A percentile compares a stretch with the other conserved stretches of the same genome.
phyloP scores from a whole-genome alignment of 169 alveolate genomes.

The Plasmodium chabaudi region DNA sequence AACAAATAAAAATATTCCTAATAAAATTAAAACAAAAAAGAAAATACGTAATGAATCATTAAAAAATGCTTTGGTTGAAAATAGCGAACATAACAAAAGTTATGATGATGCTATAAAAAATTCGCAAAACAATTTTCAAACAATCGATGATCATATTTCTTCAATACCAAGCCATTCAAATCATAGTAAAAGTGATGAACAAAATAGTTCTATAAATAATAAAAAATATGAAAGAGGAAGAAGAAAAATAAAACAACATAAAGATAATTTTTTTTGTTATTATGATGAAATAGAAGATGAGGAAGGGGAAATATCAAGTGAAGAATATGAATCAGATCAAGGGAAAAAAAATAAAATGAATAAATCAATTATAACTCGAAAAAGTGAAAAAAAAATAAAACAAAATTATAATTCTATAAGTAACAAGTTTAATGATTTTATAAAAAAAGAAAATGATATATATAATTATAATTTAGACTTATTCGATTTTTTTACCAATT shows the following conservation, averaged over 20 bases:
- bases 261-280: not conserved
- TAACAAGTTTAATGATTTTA: conserved; percentile 4
- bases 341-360: not conserved
- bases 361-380: not conserved
- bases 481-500: conserved; percentile 1
- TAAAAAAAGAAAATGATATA: not conserved
- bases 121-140: not conserved
- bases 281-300: not conserved
- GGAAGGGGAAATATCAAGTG: not conserved
- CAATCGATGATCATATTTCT: no score
- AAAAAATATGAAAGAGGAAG: no score
- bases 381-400: conserved; percentile 11
- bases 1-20: not conserved
- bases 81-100: not conserved
- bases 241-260: no score
- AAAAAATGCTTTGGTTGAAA: not conserved
- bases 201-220: no score
- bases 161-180: no score
- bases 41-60: not conserved
- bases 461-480: conserved; percentile 13
- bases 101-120: not conserved
- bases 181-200: no score
- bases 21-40: not conserved
- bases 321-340: not conserved
- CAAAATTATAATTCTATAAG: not conserved